A percentile compares a stretch with the other conserved stretches of the same genome.
These are phyloP conservation scores for Scheffersomyces cryptocercus DNA, from an alignment of 1,139 yeast species.

Conservation along the genomic window DNA sequence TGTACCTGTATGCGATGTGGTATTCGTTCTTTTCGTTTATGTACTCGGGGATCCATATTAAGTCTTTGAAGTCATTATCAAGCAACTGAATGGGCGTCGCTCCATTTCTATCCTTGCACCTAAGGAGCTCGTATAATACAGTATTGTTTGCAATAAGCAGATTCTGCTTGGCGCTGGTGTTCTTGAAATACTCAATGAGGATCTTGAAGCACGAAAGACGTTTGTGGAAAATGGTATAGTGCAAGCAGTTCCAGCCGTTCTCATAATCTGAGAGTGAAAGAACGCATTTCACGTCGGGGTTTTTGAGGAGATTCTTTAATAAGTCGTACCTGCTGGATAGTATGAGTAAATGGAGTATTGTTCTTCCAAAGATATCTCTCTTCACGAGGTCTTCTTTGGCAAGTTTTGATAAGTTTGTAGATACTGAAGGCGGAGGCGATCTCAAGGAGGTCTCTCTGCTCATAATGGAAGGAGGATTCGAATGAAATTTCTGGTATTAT, in stretches of 20 bases:
- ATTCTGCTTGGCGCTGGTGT: constrained; percentile 10
- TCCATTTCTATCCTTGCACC: constrained; percentile 67
- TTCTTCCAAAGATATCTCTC: constrained; percentile 76
- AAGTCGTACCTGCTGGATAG: constrained; percentile 51
- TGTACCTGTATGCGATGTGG: constrained; percentile 25
- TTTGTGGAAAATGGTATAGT: constrained; percentile 63
- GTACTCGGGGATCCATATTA: constrained; percentile 47
- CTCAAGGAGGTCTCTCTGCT: constrained; percentile 1
- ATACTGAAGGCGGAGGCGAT: constrained; percentile 1
- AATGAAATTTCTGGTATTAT: background rate
- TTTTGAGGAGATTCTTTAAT: constrained; percentile 47
- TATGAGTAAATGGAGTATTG: constrained; percentile 60
- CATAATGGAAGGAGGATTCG: background rate
- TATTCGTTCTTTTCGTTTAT: constrained; percentile 33
- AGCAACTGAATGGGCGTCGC: constrained; percentile 63
- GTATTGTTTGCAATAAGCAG: constrained; percentile 20
- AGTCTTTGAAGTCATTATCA: constrained; percentile 41
- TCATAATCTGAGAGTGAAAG: constrained; percentile 61
- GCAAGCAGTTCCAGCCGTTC: constrained; percentile 83
- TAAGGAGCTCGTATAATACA: constrained; percentile 36
- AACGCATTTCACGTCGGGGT: constrained; percentile 39
- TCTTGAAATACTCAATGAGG: constrained; percentile 39
- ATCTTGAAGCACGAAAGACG: constrained; percentile 57
- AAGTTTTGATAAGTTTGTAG: constrained; percentile 27
- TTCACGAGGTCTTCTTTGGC: constrained; percentile 43